These are phyloP conservation scores for Stylonectria norvegica DNA, from an alignment of 2,329 filamentous ascomycete species.

Conservation along the genomic window DNA sequence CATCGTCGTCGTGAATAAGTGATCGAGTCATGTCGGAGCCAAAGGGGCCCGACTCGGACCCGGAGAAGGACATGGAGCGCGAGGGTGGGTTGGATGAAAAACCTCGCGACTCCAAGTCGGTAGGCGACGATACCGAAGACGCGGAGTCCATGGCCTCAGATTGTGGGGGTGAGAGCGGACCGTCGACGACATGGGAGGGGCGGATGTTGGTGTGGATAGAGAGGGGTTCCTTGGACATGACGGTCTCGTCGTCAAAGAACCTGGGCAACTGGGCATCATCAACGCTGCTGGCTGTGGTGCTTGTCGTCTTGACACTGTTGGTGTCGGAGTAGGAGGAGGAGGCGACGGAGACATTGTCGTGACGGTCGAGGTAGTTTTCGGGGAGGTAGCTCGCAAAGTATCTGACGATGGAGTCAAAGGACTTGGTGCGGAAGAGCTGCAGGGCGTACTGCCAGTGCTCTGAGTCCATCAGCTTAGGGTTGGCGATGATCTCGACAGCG, in stretches of 20 bases:
- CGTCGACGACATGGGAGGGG: slow-evolving; percentile 18
- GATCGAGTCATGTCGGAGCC: slow-evolving; percentile 29
- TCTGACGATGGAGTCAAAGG: slow-evolving; percentile 57
- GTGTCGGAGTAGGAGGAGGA: slow-evolving; percentile 38
- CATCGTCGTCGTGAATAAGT: slow-evolving; percentile 36
- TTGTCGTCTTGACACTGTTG: slow-evolving; percentile 35
- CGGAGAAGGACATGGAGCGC: slow-evolving; percentile 51
- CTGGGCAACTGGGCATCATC: slow-evolving; percentile 35
- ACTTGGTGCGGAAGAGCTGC: slow-evolving; percentile 57
- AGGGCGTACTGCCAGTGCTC: slow-evolving; percentile 57
- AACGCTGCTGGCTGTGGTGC: slow-evolving; percentile 39
- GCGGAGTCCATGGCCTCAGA: slow-evolving; percentile 50
- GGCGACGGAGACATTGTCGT: slow-evolving; percentile 33
- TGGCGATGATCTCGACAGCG: slow-evolving; percentile 59
- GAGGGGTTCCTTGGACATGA: slow-evolving; percentile 46
- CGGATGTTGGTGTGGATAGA: slow-evolving; percentile 25
- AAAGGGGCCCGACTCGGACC: slow-evolving; percentile 44
- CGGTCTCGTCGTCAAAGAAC: slow-evolving; percentile 42
- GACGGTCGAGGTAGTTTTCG: slow-evolving; percentile 43
- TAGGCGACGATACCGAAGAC: slow-evolving; percentile 38
- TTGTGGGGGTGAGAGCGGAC: slow-evolving; percentile 40
- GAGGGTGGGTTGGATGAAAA: slow-evolving; percentile 40
- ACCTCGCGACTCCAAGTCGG: slow-evolving; percentile 31
- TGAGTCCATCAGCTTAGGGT: slow-evolving; percentile 55
- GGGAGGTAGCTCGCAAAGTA: slow-evolving; percentile 60